Base-by-base conservation (phyloP, 305 asterid species). In the Solanum hybrid region DNA sequence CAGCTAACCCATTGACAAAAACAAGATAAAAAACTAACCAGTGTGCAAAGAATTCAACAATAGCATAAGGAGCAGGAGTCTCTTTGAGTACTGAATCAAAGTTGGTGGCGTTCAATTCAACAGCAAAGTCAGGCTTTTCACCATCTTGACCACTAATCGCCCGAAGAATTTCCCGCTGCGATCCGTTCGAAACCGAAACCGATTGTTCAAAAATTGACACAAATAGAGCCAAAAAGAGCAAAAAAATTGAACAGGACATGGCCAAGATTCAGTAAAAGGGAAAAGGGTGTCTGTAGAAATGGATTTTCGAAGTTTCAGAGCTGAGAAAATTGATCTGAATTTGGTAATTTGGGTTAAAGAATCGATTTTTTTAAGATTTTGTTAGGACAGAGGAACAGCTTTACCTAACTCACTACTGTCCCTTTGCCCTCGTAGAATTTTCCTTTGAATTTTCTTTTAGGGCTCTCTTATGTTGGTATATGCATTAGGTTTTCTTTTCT, bases 1-100 rank as follows among this genome's bases (percentile, higher is more conserved):
- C 8, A 29, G 29, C 6, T 18, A 61, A 61, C 8, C 12, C 12
- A 64, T 3, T 12, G 35, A 28, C 2, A 79, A 80, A 28, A 42
- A 39, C 3, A 16, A 81, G 76, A 57, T 10, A 28, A 0, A 18
- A 8, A 89, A 95, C 93, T 74, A 20, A 97, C 99, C 99, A 97
- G 90, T 95, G 94, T 34, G 99, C 99, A 89, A 92, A 97, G 90
- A 97, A 97, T 91, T 97, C 98, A 89, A 97, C 99, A 89, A 97
- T 77, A 81, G 98, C 96, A 84, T 93, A 92, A 90, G 95, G 92
- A 51, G 96, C 97, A 77, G 98, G 96, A 36, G 98, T 93, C 51
- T 95, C 97, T 87, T 92, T 92, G 29, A 97, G 94, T 75, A 96
- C 95, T 0, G 95, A 89, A 92, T 95, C 98, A 69, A 97, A 97